Base-by-base conservation (phyloP, 2,329 filamentous ascomycete species). In the Diaporthe caulivora region DNA sequence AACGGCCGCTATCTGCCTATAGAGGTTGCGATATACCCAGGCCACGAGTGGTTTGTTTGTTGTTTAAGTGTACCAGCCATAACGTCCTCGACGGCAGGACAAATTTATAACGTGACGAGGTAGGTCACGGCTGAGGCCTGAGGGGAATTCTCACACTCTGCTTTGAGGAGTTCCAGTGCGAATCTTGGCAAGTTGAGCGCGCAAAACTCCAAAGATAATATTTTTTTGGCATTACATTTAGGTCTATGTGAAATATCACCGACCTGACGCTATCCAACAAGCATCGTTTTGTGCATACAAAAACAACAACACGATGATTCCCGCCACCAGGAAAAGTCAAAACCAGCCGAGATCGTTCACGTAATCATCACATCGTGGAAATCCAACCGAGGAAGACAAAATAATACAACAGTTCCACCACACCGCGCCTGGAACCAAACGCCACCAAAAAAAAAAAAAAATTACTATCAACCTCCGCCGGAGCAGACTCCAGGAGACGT, bases 331-430 rank as follows among this genome's bases (percentile, higher is more conserved):
- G 11, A 2, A 40, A 40, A 40, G 29, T 51, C 60, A 44, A 69
- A 31, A 47, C 49, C 6, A 53, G 9, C 62, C 44, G n/a, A 55
- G 47, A 17, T 37, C 44, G 26, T 67, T 58, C 60, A n/a, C 68
- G 29, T 72, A 60, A 42, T 74, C 72, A 58, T 74, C 54, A 74
- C 42, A 71, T 74, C 72, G 62, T 74, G 34, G 64, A 42, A 49
- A 29, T 5, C 5, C 18, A 29, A 51, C 24, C 57, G 24, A 6
- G 11, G 37, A 26, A 21, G 3, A 31, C 13, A 60, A 29, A 21
- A 18, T 18, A 40, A 53, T 42, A 68, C 64, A 68, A 4, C 44
- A 42, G 24, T 40, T 2, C 54, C 44, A 24, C 15, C 42, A 11
- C n/a, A 5, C 68, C n/a, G 10, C 69, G 55, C 69, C 34, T 29